Base-by-base conservation (phyloP, 2,329 filamentous ascomycete species). In the Claviceps pazoutovae region DNA sequence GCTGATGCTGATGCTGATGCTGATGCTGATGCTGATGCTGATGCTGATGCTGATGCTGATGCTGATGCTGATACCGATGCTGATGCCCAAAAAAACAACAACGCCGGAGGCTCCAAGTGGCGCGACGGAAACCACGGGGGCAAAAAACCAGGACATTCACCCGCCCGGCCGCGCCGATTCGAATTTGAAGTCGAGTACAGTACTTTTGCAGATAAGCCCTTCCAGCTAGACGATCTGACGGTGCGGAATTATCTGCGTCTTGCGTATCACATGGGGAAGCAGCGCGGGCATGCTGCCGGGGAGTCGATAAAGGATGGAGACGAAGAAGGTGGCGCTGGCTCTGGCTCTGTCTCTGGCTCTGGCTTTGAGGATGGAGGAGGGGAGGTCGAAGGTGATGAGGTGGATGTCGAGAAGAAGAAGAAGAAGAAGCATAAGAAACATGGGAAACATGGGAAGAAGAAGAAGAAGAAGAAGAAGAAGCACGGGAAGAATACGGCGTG, bases 161-260 rank as follows among this genome's bases (percentile, higher is more conserved):
- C 75, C 55, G 78, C 82, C 1, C 69, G 78, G 57, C 79, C 83
- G 3, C 78, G 72, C 44, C 69, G 78, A 37, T 88, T 96, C 65
- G 64, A 73, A 16, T 97, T 80, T 62, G 77, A 95, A 62, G 73
- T 95, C 48, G 88, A 95, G 65, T 98, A 98, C 65, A 82, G 83
- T 64, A 97, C 90, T 0, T 83, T 80, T 51, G 77, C 82, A 21
- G 89, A 97, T 64, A 69, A 80, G 53, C 66, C 84, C 1, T 96
- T 90, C 64, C 77, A 79, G 55, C 68, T 96, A 59, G 74, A 79
- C 44, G 91, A 97, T 66, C 70, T 98, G 65, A 97, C 91, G 0
- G 86, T 96, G 50, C 76, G 79, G 56, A 94, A 82, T 63, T 86
- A 86, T 63, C 71, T 97, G 45, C 77, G 86, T 55, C 74, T 97